A percentile compares a stretch with the other conserved stretches of the same genome.
Conservation (phyloP, 768 basidiomycete species). For the Chiua virens region DNA sequence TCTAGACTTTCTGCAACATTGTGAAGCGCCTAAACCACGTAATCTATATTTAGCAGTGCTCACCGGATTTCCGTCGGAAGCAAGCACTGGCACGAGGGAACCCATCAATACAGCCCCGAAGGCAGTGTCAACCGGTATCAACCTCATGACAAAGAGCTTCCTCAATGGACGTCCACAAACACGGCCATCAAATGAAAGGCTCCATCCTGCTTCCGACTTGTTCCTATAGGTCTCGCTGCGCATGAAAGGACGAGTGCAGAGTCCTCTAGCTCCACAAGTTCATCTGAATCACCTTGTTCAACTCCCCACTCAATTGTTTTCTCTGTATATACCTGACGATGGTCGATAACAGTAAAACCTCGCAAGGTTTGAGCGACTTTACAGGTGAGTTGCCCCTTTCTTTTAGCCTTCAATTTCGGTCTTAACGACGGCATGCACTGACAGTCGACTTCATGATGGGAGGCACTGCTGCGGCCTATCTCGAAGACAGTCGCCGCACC, state of each 20-base stretch:
- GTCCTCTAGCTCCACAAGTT: no score
- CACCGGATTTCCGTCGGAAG: no score
- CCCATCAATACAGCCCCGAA: neutral
- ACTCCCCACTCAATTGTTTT: slow-evolving; percentile 12
- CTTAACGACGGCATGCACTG: slow-evolving; percentile 10
- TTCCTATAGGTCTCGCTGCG: slow-evolving; percentile 4
- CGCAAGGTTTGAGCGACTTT: slow-evolving; percentile 13
- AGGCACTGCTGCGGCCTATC: slow-evolving; percentile 34
- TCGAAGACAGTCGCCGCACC: slow-evolving; percentile 42
- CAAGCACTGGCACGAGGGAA: no score
- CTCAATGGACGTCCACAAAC: neutral
- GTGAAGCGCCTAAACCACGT: no score
- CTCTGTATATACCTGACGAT: neutral
- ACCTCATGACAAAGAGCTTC: neutral
- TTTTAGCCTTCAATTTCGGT: neutral
- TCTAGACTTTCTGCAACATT: no score
- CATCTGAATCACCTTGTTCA: neutral
- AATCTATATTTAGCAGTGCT: no score
- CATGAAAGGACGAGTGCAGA: slow-evolving; percentile 5
- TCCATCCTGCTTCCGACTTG: slow-evolving; percentile 9
- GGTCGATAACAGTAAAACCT: neutral
- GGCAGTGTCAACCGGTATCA: neutral
- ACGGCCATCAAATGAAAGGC: neutral
- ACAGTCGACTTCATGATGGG: slow-evolving; percentile 38
- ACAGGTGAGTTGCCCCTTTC: slow-evolving; percentile 8